These are phyloP conservation scores for Fusarium nelsonii DNA, from an alignment of 2,329 filamentous ascomycete species.

Conservation along the genomic window DNA sequence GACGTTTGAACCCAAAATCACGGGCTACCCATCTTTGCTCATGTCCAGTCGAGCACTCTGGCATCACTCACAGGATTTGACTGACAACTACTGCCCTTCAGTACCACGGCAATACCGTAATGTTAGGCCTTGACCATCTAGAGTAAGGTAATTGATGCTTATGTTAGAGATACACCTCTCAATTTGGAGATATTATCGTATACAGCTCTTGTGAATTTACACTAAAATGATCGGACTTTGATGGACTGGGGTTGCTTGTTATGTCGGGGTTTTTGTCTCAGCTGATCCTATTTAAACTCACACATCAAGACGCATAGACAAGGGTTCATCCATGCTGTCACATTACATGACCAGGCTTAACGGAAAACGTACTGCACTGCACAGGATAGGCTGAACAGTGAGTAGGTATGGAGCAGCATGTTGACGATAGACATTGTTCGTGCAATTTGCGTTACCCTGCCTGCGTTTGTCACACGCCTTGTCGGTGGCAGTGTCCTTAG, in stretches of 20 bases:
- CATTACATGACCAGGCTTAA: background rate
- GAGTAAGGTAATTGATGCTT: background rate
- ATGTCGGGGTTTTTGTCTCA: constrained; percentile 30
- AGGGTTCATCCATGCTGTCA: constrained; percentile 23
- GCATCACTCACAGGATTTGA: background rate
- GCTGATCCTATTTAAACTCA: constrained; percentile 32
- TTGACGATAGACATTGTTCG: constrained; percentile 1
- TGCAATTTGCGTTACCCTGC: background rate
- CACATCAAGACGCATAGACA: background rate
- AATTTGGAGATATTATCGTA: background rate
- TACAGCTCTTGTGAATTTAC: background rate
- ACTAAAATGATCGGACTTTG: constrained; percentile 16
- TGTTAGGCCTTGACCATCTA: background rate
- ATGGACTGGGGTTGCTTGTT: constrained; percentile 29
- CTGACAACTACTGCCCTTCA: background rate
- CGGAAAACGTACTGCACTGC: background rate
- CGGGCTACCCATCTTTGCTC: background rate
- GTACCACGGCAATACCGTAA: background rate
- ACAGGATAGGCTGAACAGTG: background rate
- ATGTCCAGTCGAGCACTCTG: background rate
- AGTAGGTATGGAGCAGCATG: background rate
- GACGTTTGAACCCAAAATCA: background rate
- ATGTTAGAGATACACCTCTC: background rate
- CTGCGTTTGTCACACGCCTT: background rate
- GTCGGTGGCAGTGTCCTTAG: background rate